phyloP scores from a whole-genome alignment of 495 filamentous ascomycete species.

The Penicillium manginii region DNA sequence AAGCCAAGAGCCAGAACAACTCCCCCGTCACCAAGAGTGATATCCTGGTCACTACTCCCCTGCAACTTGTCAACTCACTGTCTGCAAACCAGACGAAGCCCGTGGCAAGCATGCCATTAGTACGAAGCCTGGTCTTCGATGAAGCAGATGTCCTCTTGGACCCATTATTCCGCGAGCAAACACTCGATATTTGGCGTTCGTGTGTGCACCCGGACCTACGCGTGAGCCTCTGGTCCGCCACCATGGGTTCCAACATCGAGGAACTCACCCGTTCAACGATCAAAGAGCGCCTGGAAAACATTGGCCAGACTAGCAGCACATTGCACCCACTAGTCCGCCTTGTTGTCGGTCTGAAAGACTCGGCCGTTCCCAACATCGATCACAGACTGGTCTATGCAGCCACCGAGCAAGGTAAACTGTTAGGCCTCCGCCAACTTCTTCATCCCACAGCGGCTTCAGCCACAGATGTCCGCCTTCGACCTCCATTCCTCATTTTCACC shows the following conservation, averaged over 20 bases:
- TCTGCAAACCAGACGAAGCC: slow-evolving; percentile 50
- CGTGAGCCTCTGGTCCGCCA: slow-evolving; percentile 90
- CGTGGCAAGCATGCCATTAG: slow-evolving; percentile 58
- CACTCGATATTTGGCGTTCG: slow-evolving; percentile 80
- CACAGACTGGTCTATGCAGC: slow-evolving; percentile 91
- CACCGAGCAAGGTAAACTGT: slow-evolving; percentile 89
- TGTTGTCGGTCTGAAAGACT: slow-evolving; percentile 93
- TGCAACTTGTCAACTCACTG: slow-evolving; percentile 75
- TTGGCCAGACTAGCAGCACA: slow-evolving; percentile 22
- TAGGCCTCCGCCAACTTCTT: slow-evolving; percentile 90
- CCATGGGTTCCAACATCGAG: slow-evolving; percentile 93
- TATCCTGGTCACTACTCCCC: slow-evolving; percentile 87
- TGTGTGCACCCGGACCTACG: slow-evolving; percentile 68
- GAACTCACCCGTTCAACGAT: slow-evolving; percentile 68
- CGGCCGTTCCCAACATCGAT: slow-evolving; percentile 85
- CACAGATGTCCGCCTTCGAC: slow-evolving; percentile 67
- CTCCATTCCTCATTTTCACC: slow-evolving; percentile 92
- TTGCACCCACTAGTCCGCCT: slow-evolving; percentile 70
- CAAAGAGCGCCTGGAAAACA: slow-evolving; percentile 46
- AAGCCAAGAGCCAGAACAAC: slow-evolving; percentile 39
- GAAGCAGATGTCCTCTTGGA: slow-evolving; percentile 96
- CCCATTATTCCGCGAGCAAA: slow-evolving; percentile 87
- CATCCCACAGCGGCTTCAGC: slow-evolving; percentile 67
- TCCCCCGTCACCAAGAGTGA: slow-evolving; percentile 67
- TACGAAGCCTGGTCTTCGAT: slow-evolving; percentile 79